Conservation (phyloP, 2,329 filamentous ascomycete species). For the Fusarium metavorans region DNA sequence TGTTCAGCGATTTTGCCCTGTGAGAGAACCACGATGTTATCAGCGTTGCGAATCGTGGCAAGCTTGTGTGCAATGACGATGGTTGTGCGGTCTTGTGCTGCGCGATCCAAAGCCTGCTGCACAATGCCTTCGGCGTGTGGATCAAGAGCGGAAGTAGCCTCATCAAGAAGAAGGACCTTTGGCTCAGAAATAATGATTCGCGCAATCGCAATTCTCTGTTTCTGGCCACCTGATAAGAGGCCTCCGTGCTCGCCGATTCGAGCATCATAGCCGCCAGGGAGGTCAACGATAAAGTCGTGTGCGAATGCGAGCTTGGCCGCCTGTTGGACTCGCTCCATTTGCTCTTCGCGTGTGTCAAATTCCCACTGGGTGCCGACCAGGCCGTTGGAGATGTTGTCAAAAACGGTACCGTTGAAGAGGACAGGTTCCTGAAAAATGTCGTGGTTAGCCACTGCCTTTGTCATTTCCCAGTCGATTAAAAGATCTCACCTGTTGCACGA, state of each 20-base stretch:
- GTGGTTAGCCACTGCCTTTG: neutral
- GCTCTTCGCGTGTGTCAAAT: neutral
- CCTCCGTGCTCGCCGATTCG: neutral
- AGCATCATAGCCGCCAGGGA: neutral
- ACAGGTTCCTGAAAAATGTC: neutral
- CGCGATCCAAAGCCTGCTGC: neutral
- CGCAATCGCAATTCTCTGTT: neutral
- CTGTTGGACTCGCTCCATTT: neutral
- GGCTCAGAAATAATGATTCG: neutral
- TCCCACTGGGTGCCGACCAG: neutral
- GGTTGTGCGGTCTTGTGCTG: neutral
- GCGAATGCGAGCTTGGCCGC: neutral
- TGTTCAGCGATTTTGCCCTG: neutral
- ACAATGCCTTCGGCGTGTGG: neutral
- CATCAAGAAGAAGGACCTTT: neutral
- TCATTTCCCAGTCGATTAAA: fast-evolving
- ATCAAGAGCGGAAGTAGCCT: neutral
- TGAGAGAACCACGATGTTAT: neutral
- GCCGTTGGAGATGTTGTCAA: neutral
- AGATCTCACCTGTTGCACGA: neutral
- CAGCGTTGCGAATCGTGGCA: neutral
- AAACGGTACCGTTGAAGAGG: neutral
- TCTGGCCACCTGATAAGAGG: neutral
- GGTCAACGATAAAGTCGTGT: neutral
- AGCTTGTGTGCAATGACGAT: neutral